Evolutionary conservation across 352 stramenopile species (phyloP), one percentile per base, ranked within the genome.

Genomic region (Pythium chondricola): DNA sequence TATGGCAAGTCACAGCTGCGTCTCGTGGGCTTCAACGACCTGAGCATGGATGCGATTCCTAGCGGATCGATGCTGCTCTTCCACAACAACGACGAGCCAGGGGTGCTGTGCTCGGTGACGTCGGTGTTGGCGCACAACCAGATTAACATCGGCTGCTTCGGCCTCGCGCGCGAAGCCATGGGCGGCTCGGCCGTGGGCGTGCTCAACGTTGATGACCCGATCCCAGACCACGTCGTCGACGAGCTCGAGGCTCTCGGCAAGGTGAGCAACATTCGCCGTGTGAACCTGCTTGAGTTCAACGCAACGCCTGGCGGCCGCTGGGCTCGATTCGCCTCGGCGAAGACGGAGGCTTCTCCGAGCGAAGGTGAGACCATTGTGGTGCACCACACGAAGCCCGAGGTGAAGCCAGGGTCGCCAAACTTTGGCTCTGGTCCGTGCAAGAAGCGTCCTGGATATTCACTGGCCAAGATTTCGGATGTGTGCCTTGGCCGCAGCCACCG

Each of bases 371-470:
- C 71, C 37, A 61, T 75, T n/a, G 67, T 88, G 37, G 48, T 78
- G 20, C 69, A 63, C 36, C 79, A 86, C 56, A 65, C 60, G 33
- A 89, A 90, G 58, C 87, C 87, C 26, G 43, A 61, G 16, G 58
- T 72, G 7, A 90, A 88, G 63, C 92, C 92, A 0, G 54, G 52
- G 18, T 92, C 85, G 53, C 92, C 96, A 11, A 95, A 98, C 69
- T 99, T 99, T 71, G 97, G 92, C 43, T 98, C 93, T 13, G 97
- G 97, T 30, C 97, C 97, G 37, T 99, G 95, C 85, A 98, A 98
- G 70, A 99, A 99, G 74, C 92, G 95, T 17, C 96, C 97, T 5
- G 96, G 95, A 26, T 99, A 98, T 70, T 80, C 82, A 38, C 63
- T 98, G 27, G 52, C 69, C 42, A 90, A 79, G 43, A 82, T 99